Evolutionary conservation across 78 protist species (phyloP), one percentile per base, ranked within the genome.

Genomic region (Chrysochromulina parva): DNA sequence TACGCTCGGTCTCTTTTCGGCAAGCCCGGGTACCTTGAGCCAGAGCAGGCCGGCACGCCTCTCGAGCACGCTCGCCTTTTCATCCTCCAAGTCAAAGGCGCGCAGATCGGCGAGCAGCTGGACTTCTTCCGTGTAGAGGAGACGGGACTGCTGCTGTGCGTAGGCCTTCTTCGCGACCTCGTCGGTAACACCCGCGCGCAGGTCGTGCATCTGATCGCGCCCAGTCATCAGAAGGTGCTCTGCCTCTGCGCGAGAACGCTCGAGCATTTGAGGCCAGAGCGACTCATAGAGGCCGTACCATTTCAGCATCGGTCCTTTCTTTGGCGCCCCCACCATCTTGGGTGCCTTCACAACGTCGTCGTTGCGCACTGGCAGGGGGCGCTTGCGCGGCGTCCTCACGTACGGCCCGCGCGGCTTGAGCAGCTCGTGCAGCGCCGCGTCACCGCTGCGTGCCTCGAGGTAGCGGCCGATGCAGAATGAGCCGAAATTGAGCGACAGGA

Each of bases 1-100:
- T 20, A 85, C 90, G 10, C 57, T 28, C 60, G 90, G 90, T 3
- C 90, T 74, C n/a, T 65, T 65, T 58, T 85, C 90, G 62, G 78
- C 78, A 11, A 85, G 78, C 26, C 58, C 58, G 28, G 47, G 52
- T 16, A 16, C 26, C 62, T 7, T 5, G 10, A 78, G n/a, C 50
- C 16, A 1, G 55, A 7, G 50, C 26, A 58, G 24, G 54, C 74
- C 17, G 28, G 16, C 50, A 6, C 7, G 22, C 22, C 6, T 13
- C 16, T 55, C 28, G 58, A 85, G 57, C 26, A 20, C 53, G 28
- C 58, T 85, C 22, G 89, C 89, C 28, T 20, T 13, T n/a, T 58
- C 76, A 6, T 17, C 89, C 14, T 5, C 22, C 54, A 85, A 7
- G 57, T 85, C 67, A 28, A 85, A 85, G 76, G 16, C 2, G 16